Evolutionary conservation across 2,329 filamentous ascomycete species (phyloP), one percentile per base, ranked within the genome.

Genomic region (Alternaria triticina): DNA sequence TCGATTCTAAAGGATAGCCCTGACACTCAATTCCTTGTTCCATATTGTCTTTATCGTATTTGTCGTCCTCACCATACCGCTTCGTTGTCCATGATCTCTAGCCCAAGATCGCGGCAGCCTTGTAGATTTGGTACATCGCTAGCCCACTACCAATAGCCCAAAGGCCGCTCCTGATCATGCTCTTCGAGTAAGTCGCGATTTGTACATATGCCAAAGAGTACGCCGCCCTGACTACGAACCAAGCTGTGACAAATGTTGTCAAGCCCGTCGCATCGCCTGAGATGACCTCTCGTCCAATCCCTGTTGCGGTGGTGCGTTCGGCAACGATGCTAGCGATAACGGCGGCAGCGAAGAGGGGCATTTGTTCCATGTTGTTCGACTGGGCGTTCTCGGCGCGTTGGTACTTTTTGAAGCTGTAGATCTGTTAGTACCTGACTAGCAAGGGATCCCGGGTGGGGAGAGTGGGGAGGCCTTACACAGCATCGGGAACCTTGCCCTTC

Each of bases 321-420:
- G 73, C 73, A 3, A 74, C 9, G 9, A 75, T 52, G 22, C 71
- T 74, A 1, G 73, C 70, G 10, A 75, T 56, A 2, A 75, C 59
- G 3, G 73, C 73, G 1, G 60, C 54, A 3, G 70, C 72, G 43
- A 74, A 75, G 3, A 75, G 56, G 10, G 73, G 72, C 30, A 75
- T 51, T 54, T 74, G 71, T 57, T 75, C 73, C 4, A 67, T 17
- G 28, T 68, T 73, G 58, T 75, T 75, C 25, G 61, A 64, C 15
- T 74, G 72, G 1, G 72, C 71, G 52, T 66, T 70, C 45, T 75
- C 72, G 11, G 73, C 72, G 27, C 73, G 72, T 54, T 74, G 72
- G 64, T 70, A 74, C 47, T 72, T 73, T 43, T 68, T 57, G 56
- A 71, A 74, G 7, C 68, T 68, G 50, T 33, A 8, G 12, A 13